Evolutionary conservation across 768 basidiomycete genomes (phyloP).

Genomic region (Suillus tomentosus): DNA sequence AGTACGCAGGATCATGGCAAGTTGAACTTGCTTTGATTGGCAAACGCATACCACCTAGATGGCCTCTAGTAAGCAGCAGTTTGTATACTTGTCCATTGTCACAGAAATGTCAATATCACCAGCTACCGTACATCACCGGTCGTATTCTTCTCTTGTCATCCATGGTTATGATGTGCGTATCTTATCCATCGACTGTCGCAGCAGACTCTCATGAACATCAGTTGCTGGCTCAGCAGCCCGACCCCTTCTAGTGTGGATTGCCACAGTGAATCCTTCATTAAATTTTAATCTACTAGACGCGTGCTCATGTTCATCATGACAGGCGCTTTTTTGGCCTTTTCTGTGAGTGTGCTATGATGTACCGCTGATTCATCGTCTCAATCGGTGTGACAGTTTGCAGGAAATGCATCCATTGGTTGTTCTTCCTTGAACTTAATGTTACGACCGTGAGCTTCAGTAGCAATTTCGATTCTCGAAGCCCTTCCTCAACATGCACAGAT

Average conservation of each 20-base stretch:
- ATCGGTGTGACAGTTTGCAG: neutral
- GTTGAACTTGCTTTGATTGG: neutral
- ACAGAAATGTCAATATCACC: neutral
- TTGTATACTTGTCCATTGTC: neutral
- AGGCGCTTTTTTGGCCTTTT: slow-evolving; percentile 4
- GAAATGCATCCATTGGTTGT: slow-evolving; percentile 5
- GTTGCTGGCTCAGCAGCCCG: neutral
- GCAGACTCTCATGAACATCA: neutral
- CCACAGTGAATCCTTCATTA: neutral
- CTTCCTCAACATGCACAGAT: slow-evolving; percentile 4
- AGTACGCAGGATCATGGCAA: slow-evolving; percentile 1
- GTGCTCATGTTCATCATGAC: neutral
- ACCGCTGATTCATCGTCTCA: neutral
- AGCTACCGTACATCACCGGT: neutral
- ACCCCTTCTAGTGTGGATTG: neutral
- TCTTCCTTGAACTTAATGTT: slow-evolving; percentile 3
- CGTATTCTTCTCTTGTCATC: neutral
- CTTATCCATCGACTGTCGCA: no score
- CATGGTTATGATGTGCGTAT: neutral
- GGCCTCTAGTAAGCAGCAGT: slow-evolving; percentile 1
- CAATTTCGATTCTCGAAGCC: neutral
- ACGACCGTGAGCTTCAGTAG: neutral
- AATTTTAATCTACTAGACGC: neutral
- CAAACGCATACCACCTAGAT: neutral
- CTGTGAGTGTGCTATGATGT: neutral